phyloP scores from a whole-genome alignment of 108 stramenopile species.

The Fragilaria radians region DNA sequence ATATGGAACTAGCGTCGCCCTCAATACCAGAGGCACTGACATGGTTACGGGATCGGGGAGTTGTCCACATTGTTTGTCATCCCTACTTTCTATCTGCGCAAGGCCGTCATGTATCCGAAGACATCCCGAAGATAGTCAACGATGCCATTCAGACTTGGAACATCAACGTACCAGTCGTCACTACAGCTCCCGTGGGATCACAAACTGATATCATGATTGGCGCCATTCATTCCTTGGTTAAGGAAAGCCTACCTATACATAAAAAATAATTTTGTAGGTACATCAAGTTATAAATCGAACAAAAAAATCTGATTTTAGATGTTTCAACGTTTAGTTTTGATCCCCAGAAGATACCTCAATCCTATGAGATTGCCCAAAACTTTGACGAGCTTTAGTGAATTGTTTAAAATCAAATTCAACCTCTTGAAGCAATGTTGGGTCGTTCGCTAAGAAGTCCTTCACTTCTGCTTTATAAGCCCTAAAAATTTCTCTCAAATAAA shows the following conservation, averaged over 20 bases:
- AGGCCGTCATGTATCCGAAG: slow-evolving; percentile 80
- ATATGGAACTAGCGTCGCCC: slow-evolving; percentile 90
- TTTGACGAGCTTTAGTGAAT: slow-evolving; percentile 2
- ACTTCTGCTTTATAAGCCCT: slow-evolving; percentile 73
- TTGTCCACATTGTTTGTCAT: slow-evolving; percentile 76
- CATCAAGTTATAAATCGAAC: too few species aligned
- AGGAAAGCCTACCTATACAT: too few species aligned
- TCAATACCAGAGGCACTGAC: slow-evolving; percentile 66
- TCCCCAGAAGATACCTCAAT: too few species aligned
- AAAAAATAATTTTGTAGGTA: too few species aligned
- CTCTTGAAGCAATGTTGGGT: slow-evolving; percentile 77
- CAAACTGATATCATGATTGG: slow-evolving; percentile 43
- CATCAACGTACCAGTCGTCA: slow-evolving; percentile 31
- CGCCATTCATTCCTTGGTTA: slow-evolving; percentile 37
- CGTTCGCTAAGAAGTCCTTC: slow-evolving; percentile 69
- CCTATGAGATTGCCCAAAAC: too few species aligned
- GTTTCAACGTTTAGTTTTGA: too few species aligned
- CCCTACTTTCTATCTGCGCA: slow-evolving; percentile 85
- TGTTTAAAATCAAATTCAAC: slow-evolving; percentile 75
- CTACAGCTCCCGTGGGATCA: slow-evolving; percentile 45
- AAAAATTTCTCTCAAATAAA: slow-evolving; percentile 73
- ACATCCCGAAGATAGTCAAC: slow-evolving; percentile 77
- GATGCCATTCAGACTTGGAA: slow-evolving; percentile 50
- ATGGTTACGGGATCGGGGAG: slow-evolving; percentile 38
- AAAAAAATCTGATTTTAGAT: too few species aligned